Percentiles rank a stretch among this genome's conserved stretches.
phyloP scores from a whole-genome alignment of 78 protist species.

The Blattamonas nauphoetae region DNA sequence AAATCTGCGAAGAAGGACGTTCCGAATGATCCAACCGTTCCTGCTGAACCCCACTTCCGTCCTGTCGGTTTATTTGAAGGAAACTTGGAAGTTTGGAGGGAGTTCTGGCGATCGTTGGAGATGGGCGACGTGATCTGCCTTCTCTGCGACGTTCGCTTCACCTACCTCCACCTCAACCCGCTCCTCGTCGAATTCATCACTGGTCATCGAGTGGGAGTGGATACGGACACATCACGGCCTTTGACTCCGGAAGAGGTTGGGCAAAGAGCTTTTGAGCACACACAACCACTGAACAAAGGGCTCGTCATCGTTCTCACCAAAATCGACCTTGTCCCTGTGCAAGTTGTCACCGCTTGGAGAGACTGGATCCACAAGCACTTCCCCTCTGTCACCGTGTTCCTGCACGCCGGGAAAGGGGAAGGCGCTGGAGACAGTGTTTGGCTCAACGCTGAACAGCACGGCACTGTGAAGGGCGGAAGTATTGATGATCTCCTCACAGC shows the following conservation, averaged over 20 bases:
- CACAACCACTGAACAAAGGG: background rate
- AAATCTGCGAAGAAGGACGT: too few relatives aligned
- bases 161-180: background rate
- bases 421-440: background rate
- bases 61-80: background rate
- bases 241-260: background rate
- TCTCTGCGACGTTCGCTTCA: background rate
- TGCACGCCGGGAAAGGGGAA: background rate
- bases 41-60: background rate
- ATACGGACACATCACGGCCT: background rate
- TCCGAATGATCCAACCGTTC: too few relatives aligned
- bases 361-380: background rate
- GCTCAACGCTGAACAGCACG: background rate
- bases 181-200: background rate
- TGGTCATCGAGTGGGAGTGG: background rate
- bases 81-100: background rate
- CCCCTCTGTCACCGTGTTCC: background rate
- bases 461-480: background rate
- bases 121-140: background rate
- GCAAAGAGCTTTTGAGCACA: background rate
- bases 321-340: constrained; percentile 7
- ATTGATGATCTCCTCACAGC: background rate
- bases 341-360: background rate
- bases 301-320: constrained; percentile 11
- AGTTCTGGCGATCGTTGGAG: background rate